These are phyloP conservation scores for Ophiostoma novo-ulmi DNA, from an alignment of 2,329 filamentous ascomycete species.

Conservation along the genomic window DNA sequence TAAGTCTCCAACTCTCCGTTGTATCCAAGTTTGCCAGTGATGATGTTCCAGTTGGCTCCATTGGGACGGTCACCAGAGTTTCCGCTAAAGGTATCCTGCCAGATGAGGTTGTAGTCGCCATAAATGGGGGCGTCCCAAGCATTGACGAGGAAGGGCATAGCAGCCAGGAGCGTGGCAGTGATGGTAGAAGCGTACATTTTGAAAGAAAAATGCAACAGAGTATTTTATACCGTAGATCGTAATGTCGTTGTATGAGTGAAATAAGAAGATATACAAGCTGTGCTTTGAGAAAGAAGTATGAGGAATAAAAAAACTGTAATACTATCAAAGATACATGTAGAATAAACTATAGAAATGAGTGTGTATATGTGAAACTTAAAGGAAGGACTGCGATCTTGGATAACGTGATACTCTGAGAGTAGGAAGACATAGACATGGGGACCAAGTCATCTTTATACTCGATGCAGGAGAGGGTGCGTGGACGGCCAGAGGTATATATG, in stretches of 20 bases:
- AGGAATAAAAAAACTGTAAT: not conserved
- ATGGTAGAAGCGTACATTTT: constrained; percentile 19
- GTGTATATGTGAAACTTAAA: not conserved
- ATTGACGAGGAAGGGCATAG: constrained; percentile 31
- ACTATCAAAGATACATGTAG: not conserved
- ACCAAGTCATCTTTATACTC: not conserved
- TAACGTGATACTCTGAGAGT: not conserved
- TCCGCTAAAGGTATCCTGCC: constrained; percentile 45
- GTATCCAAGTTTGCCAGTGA: constrained; percentile 39
- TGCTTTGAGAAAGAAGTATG: not conserved
- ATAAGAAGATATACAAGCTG: not conserved
- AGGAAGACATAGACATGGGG: not conserved
- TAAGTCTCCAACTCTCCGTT: constrained; percentile 50
- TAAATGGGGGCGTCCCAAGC: constrained; percentile 39
- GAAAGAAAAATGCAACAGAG: not conserved
- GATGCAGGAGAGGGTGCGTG: constrained; percentile 2
- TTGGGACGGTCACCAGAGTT: constrained; percentile 37
- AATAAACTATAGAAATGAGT: not conserved
- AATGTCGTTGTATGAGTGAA: not conserved
- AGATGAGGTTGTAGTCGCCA: constrained; percentile 40
- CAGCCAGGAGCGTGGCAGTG: constrained; percentile 26
- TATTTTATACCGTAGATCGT: not conserved
- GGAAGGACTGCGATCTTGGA: not conserved
- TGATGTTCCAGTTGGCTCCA: constrained; percentile 43
- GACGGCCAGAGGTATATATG: not conserved